Conservation (phyloP, 495 filamentous ascomycete genomes). For the Cenococcum geophilum region DNA sequence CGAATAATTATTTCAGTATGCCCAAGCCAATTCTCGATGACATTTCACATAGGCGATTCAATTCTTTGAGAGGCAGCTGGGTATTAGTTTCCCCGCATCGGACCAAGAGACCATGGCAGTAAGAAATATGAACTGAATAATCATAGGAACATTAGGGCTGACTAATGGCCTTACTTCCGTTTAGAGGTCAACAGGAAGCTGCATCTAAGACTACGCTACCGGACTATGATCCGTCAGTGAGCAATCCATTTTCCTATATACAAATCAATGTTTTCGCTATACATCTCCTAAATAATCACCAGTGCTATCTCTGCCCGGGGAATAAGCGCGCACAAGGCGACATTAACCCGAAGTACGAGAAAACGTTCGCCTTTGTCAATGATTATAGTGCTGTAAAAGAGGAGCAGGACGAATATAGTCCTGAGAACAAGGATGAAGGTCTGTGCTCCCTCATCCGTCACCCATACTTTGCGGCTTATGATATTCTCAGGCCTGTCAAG, state of each 20-base stretch:
- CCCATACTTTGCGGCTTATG: not conserved
- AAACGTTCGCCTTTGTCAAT: slow-evolving; percentile 92
- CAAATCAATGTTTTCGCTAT: not conserved
- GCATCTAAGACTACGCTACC: slow-evolving; percentile 72
- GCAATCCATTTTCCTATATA: slow-evolving; percentile 15
- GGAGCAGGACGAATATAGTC: slow-evolving; percentile 66
- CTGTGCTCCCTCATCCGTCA: slow-evolving; percentile 11
- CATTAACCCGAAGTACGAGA: slow-evolving; percentile 75
- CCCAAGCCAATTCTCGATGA: slow-evolving; percentile 77
- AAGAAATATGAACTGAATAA: slow-evolving; percentile 42
- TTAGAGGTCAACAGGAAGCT: slow-evolving; percentile 83
- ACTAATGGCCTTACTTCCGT: not conserved
- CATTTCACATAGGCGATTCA: slow-evolving; percentile 93
- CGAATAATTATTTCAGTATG: slow-evolving; percentile 39
- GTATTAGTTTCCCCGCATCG: slow-evolving; percentile 91
- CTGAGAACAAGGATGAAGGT: slow-evolving; percentile 49
- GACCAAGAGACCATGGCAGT: slow-evolving; percentile 98
- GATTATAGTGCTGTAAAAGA: slow-evolving; percentile 98
- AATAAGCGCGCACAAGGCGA: slow-evolving; percentile 91
- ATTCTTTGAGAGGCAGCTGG: slow-evolving; percentile 83
- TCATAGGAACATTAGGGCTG: not conserved
- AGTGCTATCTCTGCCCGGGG: slow-evolving; percentile 94
- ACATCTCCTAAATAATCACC: slow-evolving; percentile 7
- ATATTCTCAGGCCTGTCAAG: slow-evolving; percentile 56
- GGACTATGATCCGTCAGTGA: slow-evolving; percentile 66